Evolutionary conservation across 352 stramenopile genomes (phyloP).

Genomic region (Globisporangium polare): DNA sequence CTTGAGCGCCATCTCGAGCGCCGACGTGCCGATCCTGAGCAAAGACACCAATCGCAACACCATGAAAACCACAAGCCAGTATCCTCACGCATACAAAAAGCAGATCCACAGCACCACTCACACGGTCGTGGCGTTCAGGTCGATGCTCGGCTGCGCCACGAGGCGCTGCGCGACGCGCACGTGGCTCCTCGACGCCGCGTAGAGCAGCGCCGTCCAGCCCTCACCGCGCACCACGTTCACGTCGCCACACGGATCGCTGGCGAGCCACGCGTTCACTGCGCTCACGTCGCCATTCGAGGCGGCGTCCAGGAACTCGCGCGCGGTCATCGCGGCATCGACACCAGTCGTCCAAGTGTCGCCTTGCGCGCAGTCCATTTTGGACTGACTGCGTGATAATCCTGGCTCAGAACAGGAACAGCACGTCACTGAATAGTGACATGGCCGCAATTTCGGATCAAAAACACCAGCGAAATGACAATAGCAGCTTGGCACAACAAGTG

Average conservation of each 20-base stretch:
- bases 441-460: background rate
- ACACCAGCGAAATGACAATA: background rate
- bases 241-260: slow-evolving; percentile 15
- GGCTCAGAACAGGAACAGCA: background rate
- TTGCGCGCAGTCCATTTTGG: background rate
- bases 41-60: background rate
- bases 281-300: slow-evolving; percentile 35
- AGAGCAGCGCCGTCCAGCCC: slow-evolving; percentile 67
- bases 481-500: background rate
- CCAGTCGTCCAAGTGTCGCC: background rate
- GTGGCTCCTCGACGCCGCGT: slow-evolving; percentile 51
- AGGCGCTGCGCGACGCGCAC: slow-evolving; percentile 39
- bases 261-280: slow-evolving; percentile 39
- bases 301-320: slow-evolving; percentile 47
- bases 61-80: background rate
- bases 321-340: background rate
- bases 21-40: slow-evolving; percentile 43
- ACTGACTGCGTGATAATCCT: background rate
- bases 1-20: slow-evolving; percentile 51
- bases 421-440: background rate
- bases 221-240: slow-evolving; percentile 60
- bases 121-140: slow-evolving; percentile 62
- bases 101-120: slow-evolving; percentile 13
- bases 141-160: slow-evolving; percentile 24
- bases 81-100: background rate